Base-by-base conservation (phyloP, 2,329 filamentous ascomycete species). In the Sporothrix dimorphospora region DNA sequence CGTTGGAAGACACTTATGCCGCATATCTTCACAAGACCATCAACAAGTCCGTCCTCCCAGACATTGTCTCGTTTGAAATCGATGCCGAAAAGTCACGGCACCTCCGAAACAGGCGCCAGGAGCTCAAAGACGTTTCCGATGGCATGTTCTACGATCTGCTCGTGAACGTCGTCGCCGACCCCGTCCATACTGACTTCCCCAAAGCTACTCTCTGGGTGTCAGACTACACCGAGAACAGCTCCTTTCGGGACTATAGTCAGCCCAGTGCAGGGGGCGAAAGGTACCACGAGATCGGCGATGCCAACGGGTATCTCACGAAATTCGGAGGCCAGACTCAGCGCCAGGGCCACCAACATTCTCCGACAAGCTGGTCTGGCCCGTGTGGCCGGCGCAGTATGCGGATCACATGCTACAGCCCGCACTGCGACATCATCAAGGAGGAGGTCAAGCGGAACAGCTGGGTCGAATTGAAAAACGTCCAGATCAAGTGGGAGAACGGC, bases 221-320 rank as follows among this genome's bases (percentile, higher is more conserved):
- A 0, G 94, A 98, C 80, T 97, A 94, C 79, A 97, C 94, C 0
- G 82, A 88, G 68, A 93, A 98, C 77, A 77, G 83, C 0, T 73
- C 77, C 0, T 89, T 98, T 72, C 90, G 86, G 75, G 80, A 89
- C 47, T 89, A 82, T 66, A 76, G 80, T 77, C 72, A 4, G 40
- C 11, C 9, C 5, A 38, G 78, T 30, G 77, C 74, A 24, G 74
- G 79, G 2, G 74, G 3, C 78, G 79, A 5, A 53, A 85, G 88
- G 63, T 87, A 86, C 4, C 88, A 91, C 75, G 79, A 71, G 16
- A 61, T 69, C 6, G 76, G 73, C 19, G 73, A 76, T 40, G 72
- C 82, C 0, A 88, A 82, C 73, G 86, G 84, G n/a, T 91, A 92
- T 77, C 81, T 81, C 73, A 68, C 75, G 68, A 78, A 75, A 65